Evolutionary conservation across 2,329 filamentous ascomycete species (phyloP), one percentile per base, ranked within the genome.

Genomic region (Fusarium verrucosum): DNA sequence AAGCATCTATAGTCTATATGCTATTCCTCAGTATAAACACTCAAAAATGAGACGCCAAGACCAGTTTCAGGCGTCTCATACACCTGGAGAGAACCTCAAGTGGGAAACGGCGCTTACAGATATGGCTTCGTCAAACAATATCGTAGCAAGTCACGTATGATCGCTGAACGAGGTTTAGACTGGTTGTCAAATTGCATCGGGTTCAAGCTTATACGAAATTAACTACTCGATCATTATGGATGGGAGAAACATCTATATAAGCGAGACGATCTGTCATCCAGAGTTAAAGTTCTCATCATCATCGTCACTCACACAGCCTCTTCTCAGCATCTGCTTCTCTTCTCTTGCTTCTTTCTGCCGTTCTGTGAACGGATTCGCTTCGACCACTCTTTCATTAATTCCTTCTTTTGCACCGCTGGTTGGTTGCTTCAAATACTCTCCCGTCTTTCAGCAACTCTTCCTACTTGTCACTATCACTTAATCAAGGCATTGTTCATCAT

Each of bases 311-410:
- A 57, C 50, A 62, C 45, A 60, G 55, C 47, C 32, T 54, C 42
- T 62, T 50, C 50, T 47, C 38, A 55, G 47, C 17, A 49, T 54
- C 52, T 50, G 44, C 40, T 54, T 33, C 30, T 45, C 42, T 46
- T 49, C 64, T 54, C 52, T 65, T 60, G 51, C 58, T 54, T 63
- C 47, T 41, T 58, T 61, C 37, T 68, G 68, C 67, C 62, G 70
- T 72, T 72, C 70, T 72, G 70, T 71, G 70, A 72, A 72, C 70
- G 68, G 66, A 66, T 72, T 72, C 65, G 58, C 58, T 72, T 72
- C 63, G 22, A 58, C 37, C 59, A 57, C 49, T 70, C 62, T 40
- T 72, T 57, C 50, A 45, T 44, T 57, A 68, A 49, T 35, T 50
- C 44, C 45, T 49, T 58, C 52, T 60, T 64, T 61, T 55, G 40